These are phyloP conservation scores for Colletotrichum melonis DNA, from an alignment of 2,329 filamentous ascomycete genomes.

Conservation along the genomic window DNA sequence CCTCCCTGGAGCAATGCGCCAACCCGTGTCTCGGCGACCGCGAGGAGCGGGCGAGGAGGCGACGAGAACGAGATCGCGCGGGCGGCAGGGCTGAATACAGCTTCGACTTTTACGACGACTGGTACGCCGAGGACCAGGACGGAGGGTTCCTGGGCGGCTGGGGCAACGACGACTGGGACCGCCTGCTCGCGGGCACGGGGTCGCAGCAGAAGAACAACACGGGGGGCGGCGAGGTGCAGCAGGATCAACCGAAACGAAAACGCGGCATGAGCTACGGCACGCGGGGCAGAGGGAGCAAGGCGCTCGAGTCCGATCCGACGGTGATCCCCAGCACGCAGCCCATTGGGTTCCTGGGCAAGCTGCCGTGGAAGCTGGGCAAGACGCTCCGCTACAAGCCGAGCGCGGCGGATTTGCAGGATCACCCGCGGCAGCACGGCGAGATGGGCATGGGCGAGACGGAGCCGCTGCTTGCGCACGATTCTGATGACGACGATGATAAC, in stretches of 20 bases:
- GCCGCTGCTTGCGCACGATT: conserved; percentile 69
- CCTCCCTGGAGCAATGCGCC: conserved; percentile 78
- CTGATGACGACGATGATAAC: conserved; percentile 36
- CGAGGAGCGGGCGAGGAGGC: conserved; percentile 78
- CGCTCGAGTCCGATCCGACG: conserved; percentile 78
- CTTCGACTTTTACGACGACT: conserved; percentile 99
- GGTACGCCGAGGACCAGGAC: conserved; percentile 74
- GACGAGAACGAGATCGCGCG: conserved; percentile 70
- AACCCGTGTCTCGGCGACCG: conserved; percentile 76
- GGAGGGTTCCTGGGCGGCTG: conserved; percentile 74
- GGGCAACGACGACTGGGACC: conserved; percentile 87
- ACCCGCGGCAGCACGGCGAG: conserved; percentile 69
- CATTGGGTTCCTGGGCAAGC: conserved; percentile 83
- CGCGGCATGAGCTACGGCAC: conserved; percentile 92
- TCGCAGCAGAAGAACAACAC: conserved; percentile 52
- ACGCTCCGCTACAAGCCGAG: conserved; percentile 90
- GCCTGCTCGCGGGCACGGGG: conserved; percentile 79
- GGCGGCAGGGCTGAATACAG: conserved; percentile 79
- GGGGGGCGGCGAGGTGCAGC: conserved; percentile 52
- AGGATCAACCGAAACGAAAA: conserved; percentile 77
- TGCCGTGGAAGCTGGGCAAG: conserved; percentile 88
- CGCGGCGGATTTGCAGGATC: conserved; percentile 89
- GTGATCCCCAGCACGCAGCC: conserved; percentile 90
- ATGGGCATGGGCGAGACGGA: conserved; percentile 68
- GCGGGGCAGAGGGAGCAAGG: conserved; percentile 55